Evolutionary conservation across 345 rosid genomes (phyloP).

Genomic region (Hevea brasiliensis): DNA sequence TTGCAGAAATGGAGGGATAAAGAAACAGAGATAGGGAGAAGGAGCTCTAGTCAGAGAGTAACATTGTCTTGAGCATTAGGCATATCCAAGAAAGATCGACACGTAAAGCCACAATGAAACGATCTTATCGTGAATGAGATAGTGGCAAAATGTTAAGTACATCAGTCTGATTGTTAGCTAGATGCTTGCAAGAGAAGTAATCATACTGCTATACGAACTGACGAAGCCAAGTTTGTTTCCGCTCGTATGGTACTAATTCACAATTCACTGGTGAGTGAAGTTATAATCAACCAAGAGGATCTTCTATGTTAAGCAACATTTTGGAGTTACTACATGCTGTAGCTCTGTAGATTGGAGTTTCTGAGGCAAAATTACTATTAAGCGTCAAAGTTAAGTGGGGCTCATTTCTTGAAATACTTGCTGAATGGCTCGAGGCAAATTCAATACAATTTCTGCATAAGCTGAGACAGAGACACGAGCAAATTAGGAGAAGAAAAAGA

Average conservation of each 20-base stretch:
- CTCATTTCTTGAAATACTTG: constrained; percentile 48
- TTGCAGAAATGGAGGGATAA: no score
- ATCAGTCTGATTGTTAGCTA: not conserved
- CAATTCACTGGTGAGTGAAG: not conserved
- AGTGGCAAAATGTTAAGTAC: not conserved
- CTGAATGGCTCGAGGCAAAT: constrained; percentile 61
- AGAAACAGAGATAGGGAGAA: no score
- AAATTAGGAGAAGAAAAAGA: not conserved
- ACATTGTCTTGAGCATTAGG: not conserved
- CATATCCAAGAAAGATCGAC: not conserved
- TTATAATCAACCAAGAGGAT: not conserved
- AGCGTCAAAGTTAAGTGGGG: constrained; percentile 21
- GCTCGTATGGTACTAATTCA: not conserved
- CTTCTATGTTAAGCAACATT: not conserved
- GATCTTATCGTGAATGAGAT: no score
- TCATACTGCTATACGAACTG: not conserved
- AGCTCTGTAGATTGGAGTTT: not conserved
- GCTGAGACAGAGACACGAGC: constrained; percentile 44
- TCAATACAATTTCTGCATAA: constrained; percentile 85
- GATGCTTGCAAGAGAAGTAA: not conserved
- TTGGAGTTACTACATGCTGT: not conserved
- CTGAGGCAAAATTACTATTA: not conserved
- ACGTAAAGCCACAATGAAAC: no score
- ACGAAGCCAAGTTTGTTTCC: not conserved
- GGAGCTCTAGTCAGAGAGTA: no score